Evolutionary conservation across 208 protist genomes (phyloP).

Genomic region (Acanthamoeba lenticulata): DNA sequence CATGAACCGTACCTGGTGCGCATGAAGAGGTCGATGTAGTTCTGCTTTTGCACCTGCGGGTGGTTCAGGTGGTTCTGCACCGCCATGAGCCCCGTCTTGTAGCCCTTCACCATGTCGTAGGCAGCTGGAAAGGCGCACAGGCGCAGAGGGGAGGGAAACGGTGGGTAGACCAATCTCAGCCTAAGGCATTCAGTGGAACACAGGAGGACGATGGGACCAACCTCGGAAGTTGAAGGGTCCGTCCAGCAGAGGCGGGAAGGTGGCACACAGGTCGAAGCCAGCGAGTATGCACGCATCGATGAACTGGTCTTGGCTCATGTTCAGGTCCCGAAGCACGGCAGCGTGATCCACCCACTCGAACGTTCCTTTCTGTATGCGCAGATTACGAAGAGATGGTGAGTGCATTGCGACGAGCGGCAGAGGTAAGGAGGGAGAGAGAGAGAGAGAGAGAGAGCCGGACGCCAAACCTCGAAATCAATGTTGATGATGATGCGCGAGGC

Average conservation of each 20-base stretch:
- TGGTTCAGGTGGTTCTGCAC: neutral
- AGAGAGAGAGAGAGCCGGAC: too few species aligned
- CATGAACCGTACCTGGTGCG: neutral
- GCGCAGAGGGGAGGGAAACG: too few species aligned
- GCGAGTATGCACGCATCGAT: constrained; percentile 6
- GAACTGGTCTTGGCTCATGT: neutral
- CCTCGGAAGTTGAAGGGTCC: neutral
- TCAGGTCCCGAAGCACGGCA: neutral
- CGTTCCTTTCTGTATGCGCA: neutral
- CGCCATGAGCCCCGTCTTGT: neutral
- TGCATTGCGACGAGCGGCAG: too few species aligned
- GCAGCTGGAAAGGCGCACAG: neutral
- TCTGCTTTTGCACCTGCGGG: neutral
- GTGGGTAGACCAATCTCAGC: too few species aligned
- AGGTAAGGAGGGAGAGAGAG: too few species aligned
- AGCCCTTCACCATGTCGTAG: neutral
- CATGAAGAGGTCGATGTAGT: neutral
- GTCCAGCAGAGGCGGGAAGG: neutral
- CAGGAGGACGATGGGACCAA: too few species aligned
- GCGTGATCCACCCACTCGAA: neutral
- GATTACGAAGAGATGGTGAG: too few species aligned
- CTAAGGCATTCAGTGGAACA: too few species aligned
- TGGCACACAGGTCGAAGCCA: neutral
- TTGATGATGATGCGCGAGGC: neutral
- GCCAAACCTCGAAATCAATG: neutral